These are phyloP conservation scores for Mortierella hygrophila DNA, from an alignment of 192 early-diverging fungal species.

Conservation along the genomic window DNA sequence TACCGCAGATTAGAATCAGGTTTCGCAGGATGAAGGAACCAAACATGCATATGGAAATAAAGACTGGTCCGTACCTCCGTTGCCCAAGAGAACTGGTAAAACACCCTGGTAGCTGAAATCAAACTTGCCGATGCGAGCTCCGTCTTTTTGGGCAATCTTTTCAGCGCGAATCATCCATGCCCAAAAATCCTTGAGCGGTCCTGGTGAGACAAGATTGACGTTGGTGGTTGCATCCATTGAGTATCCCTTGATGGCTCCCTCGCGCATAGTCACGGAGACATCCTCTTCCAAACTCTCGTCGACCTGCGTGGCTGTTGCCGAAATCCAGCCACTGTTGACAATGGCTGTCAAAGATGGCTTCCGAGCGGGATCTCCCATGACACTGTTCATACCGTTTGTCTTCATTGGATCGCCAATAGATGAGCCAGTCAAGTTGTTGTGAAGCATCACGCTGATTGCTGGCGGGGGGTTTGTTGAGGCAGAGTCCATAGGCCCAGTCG, in stretches of 20 bases:
- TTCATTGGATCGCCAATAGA: slow-evolving; percentile 20
- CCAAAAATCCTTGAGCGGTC: slow-evolving; percentile 63
- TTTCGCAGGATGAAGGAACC: background rate
- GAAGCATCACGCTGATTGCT: slow-evolving; percentile 30
- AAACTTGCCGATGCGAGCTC: slow-evolving; percentile 59
- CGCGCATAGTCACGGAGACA: slow-evolving; percentile 85
- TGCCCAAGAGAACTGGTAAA: slow-evolving; percentile 55
- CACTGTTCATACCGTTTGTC: slow-evolving; percentile 18
- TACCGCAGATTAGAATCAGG: background rate
- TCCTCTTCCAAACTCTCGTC: slow-evolving; percentile 63
- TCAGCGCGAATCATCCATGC: slow-evolving; percentile 65
- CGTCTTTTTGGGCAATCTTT: slow-evolving; percentile 53
- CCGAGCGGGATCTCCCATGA: background rate
- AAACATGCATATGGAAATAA: background rate
- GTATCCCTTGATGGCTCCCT: slow-evolving; percentile 82
- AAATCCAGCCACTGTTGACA: slow-evolving; percentile 37
- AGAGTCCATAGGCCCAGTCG: slow-evolving; percentile 8
- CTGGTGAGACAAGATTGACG: slow-evolving; percentile 62
- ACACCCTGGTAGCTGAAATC: slow-evolving; percentile 70
- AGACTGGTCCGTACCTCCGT: slow-evolving; percentile 15
- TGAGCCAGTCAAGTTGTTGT: slow-evolving; percentile 11
- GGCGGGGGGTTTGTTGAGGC: slow-evolving; percentile 12
- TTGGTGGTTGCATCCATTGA: slow-evolving; percentile 76
- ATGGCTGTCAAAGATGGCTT: slow-evolving; percentile 23
- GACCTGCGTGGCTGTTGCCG: slow-evolving; percentile 14